Evolutionary conservation across 306 rosid species (phyloP).

Genomic region (Mucuna pruriens): DNA sequence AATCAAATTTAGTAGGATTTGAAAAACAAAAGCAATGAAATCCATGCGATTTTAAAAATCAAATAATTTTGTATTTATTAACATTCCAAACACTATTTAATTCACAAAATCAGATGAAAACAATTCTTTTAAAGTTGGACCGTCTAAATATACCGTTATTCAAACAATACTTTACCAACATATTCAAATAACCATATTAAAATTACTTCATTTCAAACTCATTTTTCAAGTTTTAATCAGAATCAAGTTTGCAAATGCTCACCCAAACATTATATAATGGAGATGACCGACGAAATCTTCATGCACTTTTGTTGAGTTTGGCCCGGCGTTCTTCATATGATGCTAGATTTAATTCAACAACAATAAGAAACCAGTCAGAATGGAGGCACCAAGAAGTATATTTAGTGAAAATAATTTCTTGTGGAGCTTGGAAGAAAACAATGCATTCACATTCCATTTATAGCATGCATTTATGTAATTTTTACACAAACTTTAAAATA

Average conservation of each 20-base stretch:
- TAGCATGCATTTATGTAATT: constrained; percentile 19
- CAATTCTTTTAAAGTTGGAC: too few relatives aligned
- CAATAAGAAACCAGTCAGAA: constrained; percentile 28
- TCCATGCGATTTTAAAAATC: background rate
- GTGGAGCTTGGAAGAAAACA: background rate
- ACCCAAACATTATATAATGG: background rate
- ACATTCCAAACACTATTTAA: background rate
- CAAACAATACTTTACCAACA: too few relatives aligned
- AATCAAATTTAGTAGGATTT: background rate
- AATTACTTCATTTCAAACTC: background rate
- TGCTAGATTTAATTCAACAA: constrained; percentile 59
- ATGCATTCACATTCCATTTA: constrained; percentile 22
- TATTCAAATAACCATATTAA: background rate
- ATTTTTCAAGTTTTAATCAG: background rate
- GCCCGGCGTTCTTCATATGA: constrained; percentile 86
- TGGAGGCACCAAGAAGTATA: constrained; percentile 1
- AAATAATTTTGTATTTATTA: background rate
- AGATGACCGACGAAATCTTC: constrained; percentile 39
- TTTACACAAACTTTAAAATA: constrained; percentile 31
- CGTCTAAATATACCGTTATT: too few relatives aligned
- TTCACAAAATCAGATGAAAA: background rate
- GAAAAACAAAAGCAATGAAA: background rate
- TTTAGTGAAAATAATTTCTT: background rate
- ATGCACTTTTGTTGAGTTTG: constrained; percentile 49
- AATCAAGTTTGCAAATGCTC: background rate